phyloP scores from a whole-genome alignment of 1,284 basidiomycete species.

The Lignosus rhinocerotis region DNA sequence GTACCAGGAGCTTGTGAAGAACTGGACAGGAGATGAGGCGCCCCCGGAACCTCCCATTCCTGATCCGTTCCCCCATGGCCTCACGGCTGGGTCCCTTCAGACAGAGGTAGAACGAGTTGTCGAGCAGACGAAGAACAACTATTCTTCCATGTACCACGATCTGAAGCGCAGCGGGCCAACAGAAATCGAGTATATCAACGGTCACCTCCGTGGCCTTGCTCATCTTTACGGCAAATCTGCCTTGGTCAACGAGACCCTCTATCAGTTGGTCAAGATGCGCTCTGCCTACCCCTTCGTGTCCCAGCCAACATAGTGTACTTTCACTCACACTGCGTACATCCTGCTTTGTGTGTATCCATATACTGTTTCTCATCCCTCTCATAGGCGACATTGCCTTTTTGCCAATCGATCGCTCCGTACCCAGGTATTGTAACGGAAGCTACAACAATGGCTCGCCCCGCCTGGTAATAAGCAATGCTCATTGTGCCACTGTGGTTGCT shows the following conservation, averaged over 20 bases:
- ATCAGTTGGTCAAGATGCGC: conserved; percentile 61
- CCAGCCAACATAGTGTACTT: neutral
- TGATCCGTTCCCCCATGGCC: conserved; percentile 39
- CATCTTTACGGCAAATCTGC: conserved; percentile 59
- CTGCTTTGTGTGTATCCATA: too few species aligned
- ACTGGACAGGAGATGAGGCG: neutral
- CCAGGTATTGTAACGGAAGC: too few species aligned
- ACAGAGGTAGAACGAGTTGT: conserved; percentile 59
- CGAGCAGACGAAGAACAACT: conserved; percentile 58
- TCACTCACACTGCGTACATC: too few species aligned
- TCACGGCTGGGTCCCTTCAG: conserved; percentile 43
- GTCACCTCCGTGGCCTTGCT: conserved; percentile 77
- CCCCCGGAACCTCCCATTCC: conserved; percentile 21
- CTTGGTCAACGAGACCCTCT: conserved; percentile 55
- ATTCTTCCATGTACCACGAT: conserved; percentile 81
- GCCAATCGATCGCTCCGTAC: too few species aligned
- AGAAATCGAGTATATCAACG: conserved; percentile 86
- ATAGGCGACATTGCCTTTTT: too few species aligned
- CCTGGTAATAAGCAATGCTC: too few species aligned
- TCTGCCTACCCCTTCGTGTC: conserved; percentile 28
- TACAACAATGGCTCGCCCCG: too few species aligned
- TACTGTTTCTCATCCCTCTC: neutral
- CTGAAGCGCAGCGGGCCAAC: conserved; percentile 60
- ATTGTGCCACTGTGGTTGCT: too few species aligned
- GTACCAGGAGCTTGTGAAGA: conserved; percentile 18